Evolutionary conservation across 2,329 filamentous ascomycete genomes (phyloP), one percentile per base, ranked within the genome.

Genomic region (Gremmenia infestans): DNA sequence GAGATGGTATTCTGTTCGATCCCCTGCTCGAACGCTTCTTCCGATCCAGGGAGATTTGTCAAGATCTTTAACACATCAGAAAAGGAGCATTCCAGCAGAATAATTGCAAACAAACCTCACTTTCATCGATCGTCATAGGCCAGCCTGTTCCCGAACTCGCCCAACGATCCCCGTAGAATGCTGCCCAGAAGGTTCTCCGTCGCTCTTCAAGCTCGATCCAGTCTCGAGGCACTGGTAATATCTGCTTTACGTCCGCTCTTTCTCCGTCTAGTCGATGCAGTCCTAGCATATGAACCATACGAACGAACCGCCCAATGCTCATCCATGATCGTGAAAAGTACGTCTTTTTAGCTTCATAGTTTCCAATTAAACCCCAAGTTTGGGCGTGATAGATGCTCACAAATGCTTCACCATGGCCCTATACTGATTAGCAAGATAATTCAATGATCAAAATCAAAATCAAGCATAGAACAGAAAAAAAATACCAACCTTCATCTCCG

Each of bases 91-190:
- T 5, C 93, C 83, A 86, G 79, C 43, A n/a, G 14, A 43, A 9
- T 5, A 5, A 17, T 17, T 50, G 64, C 63, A 35, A 22, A 53
- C 55, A 19, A 42, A 80, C 81, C 60, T 96, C 89, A 67, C 77
- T 77, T 56, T 89, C 81, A 60, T 95, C 86, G 43, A 96, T 85
- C 25, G 85, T 75, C 75, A 89, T 87, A 0, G 92, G 90, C 92
- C 92, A 97, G 2, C 92, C 92, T 4, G 91, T 96, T 12, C 90
- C 91, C 51, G 96, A 89, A 65, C 88, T 91, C 2, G 89, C 87
- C 72, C 95, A 95, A 25, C 89, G 82, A 70, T 97, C 92, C 43
- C 89, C 80, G 62, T 86, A 88, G 66, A 93, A 97, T 0, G 85
- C 81, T 61, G 86, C 82, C 93, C 93, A 97, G 64, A 96, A 96